phyloP scores from a whole-genome alignment of 2,329 filamentous ascomycete genomes.

The Chaetomiaceae sp. region DNA sequence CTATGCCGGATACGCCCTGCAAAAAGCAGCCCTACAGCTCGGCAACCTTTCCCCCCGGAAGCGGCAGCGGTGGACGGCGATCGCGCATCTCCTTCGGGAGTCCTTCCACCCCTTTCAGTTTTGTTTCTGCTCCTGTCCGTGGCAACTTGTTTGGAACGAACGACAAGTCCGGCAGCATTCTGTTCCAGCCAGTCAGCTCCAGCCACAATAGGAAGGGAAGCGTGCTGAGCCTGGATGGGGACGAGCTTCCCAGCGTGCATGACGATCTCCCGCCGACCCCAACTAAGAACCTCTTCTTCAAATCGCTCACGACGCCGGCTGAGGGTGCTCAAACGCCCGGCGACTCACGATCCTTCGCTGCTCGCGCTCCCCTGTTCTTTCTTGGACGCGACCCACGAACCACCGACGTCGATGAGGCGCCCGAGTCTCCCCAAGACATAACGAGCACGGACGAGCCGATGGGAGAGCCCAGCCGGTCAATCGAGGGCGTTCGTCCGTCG shows the following conservation, averaged over 20 bases:
- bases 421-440: slow-evolving; percentile 5
- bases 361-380: slow-evolving; percentile 15
- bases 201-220: slow-evolving; percentile 54
- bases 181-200: slow-evolving; percentile 56
- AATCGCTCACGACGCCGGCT: slow-evolving; percentile 27
- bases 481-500: slow-evolving; percentile 14
- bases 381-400: slow-evolving; percentile 9
- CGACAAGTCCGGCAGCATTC: slow-evolving; percentile 59
- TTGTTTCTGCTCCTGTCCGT: slow-evolving; percentile 42
- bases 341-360: slow-evolving; percentile 14
- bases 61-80: slow-evolving; percentile 53
- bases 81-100: slow-evolving; percentile 68
- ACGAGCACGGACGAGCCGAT: slow-evolving; percentile 8
- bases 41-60: slow-evolving; percentile 56
- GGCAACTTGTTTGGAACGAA: slow-evolving; percentile 45
- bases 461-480: slow-evolving; percentile 17
- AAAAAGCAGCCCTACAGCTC: slow-evolving; percentile 73
- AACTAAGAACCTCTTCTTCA: slow-evolving; percentile 61
- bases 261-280: slow-evolving; percentile 83
- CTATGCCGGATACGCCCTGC: slow-evolving; percentile 92
- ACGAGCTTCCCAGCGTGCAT: slow-evolving; percentile 50
- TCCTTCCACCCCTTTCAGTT: slow-evolving; percentile 76
- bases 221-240: slow-evolving; percentile 73
- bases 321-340: slow-evolving; percentile 14
- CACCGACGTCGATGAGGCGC: slow-evolving; percentile 9